Conservation (phyloP, 345 rosid species). For the Salix purpurea region DNA sequence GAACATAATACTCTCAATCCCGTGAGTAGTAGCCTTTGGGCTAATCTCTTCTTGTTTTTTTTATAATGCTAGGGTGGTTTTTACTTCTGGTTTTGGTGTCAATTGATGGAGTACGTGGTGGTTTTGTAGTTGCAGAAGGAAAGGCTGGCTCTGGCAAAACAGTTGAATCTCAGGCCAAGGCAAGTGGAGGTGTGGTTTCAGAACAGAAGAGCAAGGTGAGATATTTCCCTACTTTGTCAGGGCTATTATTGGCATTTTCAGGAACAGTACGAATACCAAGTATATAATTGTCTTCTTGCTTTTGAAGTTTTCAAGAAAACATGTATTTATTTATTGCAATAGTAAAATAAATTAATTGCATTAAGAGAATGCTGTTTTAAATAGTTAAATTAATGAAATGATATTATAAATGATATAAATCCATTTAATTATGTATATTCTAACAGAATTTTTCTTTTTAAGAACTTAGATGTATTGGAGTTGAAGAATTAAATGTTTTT, state of each 20-base stretch:
- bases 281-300: slow-evolving; percentile 35
- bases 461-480: too few species aligned
- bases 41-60: slow-evolving; percentile 7
- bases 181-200: slow-evolving; percentile 97
- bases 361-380: too few species aligned
- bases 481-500: too few species aligned
- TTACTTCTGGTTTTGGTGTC: background rate
- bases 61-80: background rate
- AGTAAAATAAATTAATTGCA: too few species aligned
- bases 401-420: too few species aligned
- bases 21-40: slow-evolving; percentile 61
- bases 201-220: slow-evolving; percentile 85
- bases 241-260: slow-evolving; percentile 23
- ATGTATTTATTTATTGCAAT: too few species aligned
- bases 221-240: background rate
- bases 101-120: background rate
- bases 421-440: too few species aligned
- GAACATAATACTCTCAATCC: slow-evolving; percentile 81
- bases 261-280: background rate
- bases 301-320: too few species aligned
- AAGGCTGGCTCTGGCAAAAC: slow-evolving; percentile 66
- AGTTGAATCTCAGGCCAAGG: slow-evolving; percentile 71
- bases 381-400: too few species aligned
- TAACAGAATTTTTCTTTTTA: too few species aligned
- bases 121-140: slow-evolving; percentile 53